Evolutionary conservation across 1,284 basidiomycete genomes (phyloP), one percentile per base, ranked within the genome.

Genomic region (Apiotrichum sp.): DNA sequence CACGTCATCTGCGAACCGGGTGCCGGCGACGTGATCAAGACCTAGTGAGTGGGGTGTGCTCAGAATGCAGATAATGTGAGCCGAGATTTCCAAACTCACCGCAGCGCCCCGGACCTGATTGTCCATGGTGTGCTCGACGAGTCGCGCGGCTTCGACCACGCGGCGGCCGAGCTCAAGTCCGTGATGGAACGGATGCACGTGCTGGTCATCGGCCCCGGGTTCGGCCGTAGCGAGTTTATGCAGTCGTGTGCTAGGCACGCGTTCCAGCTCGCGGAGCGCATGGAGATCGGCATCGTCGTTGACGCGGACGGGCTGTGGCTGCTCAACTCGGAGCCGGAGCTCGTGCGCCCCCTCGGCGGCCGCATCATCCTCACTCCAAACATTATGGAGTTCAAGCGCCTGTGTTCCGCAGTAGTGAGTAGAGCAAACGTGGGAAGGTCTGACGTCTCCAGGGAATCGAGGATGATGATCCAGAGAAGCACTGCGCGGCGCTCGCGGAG

Each of bases 1-100:
- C 93, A 98, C 80, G 92, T 98, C 53, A 93, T 98, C 52, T 98
- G 95, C 77, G 87, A 93, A 10, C 95, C 95, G 0, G 84, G 83
- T 1, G 91, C 92, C 2, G 89, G 89, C 33, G 81, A 82, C 2
- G 87, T 92, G 29, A 98, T 98, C 80, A 98, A 98, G 78, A 87
- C 89, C 0, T 98, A 97, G 72, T 73, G 42, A 49, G 72, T 59
- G 44, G 29, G 13, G 33, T 33, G 44, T 22, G 36, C 7, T 38
- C 36, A 8, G 7, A 38, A 38, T 8, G 36, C 36, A 38, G 36
- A 38, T 39, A 52, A 45, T 50, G 41, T 52, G 47, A 36, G 32
- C 49, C 22, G 22, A 22, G 22, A 22, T 22, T 22, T 22, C 22
- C 22, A 22, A 22, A 22, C 22, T 22, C 22, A 22, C 22, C 22